phyloP scores from a whole-genome alignment of 2,329 filamentous ascomycete genomes.

The Fusarium coicis region DNA sequence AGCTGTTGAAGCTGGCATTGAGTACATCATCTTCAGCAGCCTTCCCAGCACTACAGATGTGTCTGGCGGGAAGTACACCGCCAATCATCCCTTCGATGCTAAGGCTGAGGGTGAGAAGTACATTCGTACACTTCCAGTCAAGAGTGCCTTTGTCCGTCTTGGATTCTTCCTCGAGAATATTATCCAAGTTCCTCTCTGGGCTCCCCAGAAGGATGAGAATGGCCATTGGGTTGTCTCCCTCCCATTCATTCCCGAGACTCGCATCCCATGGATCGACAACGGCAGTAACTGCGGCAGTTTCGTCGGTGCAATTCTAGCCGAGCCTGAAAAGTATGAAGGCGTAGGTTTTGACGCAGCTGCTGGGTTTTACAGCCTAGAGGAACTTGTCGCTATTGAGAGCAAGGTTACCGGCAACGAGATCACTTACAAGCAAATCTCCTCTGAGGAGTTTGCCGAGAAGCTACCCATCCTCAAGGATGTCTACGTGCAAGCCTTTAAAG shows the following conservation, averaged over 20 bases:
- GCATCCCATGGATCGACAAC: constrained; percentile 58
- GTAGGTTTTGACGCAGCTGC: constrained; percentile 57
- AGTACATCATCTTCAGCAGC: constrained; percentile 56
- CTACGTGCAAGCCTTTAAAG: constrained; percentile 9
- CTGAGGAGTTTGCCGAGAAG: constrained; percentile 29
- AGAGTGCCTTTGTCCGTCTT: constrained; percentile 54
- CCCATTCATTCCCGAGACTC: constrained; percentile 35
- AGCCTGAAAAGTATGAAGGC: constrained; percentile 56
- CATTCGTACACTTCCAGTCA: constrained; percentile 59
- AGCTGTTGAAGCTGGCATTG: constrained; percentile 50
- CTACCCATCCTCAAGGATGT: constrained; percentile 24
- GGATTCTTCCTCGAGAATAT: constrained; percentile 57
- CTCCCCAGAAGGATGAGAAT: constrained; percentile 46
- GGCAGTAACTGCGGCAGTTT: constrained; percentile 57
- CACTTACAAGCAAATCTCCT: constrained; percentile 32
- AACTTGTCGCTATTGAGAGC: constrained; percentile 53
- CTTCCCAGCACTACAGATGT: constrained; percentile 49
- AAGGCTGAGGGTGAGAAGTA: constrained; percentile 65
- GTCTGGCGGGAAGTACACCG: constrained; percentile 48
- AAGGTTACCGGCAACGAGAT: constrained; percentile 53
- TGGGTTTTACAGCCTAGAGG: constrained; percentile 50
- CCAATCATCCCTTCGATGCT: constrained; percentile 58
- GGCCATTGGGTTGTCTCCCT: constrained; percentile 43
- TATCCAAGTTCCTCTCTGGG: constrained; percentile 42
- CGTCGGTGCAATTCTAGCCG: constrained; percentile 53